Conservation (phyloP, 2,329 filamentous ascomycete genomes). For the Ciborinia camelliae region DNA sequence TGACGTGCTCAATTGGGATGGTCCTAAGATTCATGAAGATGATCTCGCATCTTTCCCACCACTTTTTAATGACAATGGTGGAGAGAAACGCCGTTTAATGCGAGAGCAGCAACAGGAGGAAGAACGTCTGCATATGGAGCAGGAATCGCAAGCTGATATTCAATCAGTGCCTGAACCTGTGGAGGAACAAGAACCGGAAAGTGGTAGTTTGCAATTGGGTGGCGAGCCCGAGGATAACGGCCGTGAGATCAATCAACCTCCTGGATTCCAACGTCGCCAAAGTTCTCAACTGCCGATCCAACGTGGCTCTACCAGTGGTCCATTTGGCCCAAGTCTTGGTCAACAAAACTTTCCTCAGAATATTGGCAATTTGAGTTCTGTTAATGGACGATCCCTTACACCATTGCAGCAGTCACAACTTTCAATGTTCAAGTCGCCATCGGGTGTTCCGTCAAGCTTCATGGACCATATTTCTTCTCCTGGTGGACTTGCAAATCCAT, state of each 20-base stretch:
- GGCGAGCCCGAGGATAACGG: slow-evolving; percentile 78
- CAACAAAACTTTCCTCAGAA: slow-evolving; percentile 46
- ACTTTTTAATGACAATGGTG: slow-evolving; percentile 78
- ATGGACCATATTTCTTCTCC: slow-evolving; percentile 56
- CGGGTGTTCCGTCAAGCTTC: slow-evolving; percentile 43
- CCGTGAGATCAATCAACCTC: slow-evolving; percentile 43
- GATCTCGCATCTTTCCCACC: slow-evolving; percentile 59
- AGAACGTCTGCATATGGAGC: slow-evolving; percentile 49
- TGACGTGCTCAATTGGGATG: slow-evolving; percentile 47
- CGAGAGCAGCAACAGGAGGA: slow-evolving; percentile 64
- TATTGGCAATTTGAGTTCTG: slow-evolving; percentile 52
- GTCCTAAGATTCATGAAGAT: slow-evolving; percentile 46
- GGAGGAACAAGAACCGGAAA: slow-evolving; percentile 74
- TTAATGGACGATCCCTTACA: slow-evolving; percentile 70
- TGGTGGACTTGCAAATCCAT: slow-evolving; percentile 46
- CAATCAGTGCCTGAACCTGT: slow-evolving; percentile 47
- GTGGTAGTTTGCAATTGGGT: slow-evolving; percentile 80
- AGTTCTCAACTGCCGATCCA: slow-evolving; percentile 77
- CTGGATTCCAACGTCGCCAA: slow-evolving; percentile 56
- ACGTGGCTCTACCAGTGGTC: slow-evolving; percentile 50
- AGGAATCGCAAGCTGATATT: slow-evolving; percentile 51
- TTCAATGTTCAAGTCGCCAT: slow-evolving; percentile 47
- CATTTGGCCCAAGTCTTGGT: slow-evolving; percentile 52
- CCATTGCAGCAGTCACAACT: slow-evolving; percentile 75
- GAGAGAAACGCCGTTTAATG: slow-evolving; percentile 74